phyloP scores from a whole-genome alignment of 139 green algal species.

The Klebsormidium nitens region DNA sequence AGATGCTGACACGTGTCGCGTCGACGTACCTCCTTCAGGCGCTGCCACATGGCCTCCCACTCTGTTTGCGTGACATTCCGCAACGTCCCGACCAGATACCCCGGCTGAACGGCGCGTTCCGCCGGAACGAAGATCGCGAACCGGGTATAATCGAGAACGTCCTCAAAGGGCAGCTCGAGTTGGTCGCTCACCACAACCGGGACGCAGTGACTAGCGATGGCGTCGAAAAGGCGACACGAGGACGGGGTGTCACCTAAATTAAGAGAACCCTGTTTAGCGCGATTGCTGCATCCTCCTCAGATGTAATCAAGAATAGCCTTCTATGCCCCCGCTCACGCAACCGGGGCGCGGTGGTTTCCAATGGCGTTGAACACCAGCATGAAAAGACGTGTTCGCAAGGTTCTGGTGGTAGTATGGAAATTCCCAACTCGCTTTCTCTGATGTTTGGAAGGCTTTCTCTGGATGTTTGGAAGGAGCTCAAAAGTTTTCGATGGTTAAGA shows the following conservation, averaged over 20 bases:
- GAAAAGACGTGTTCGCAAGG: too few relatives aligned
- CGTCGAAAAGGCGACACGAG: slow-evolving; percentile 28
- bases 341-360: too few relatives aligned
- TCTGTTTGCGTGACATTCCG: slow-evolving; percentile 3
- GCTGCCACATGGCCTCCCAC: slow-evolving; percentile 12
- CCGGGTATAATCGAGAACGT: slow-evolving; percentile 19
- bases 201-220: slow-evolving; percentile 26
- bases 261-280: background rate
- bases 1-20: too few relatives aligned
- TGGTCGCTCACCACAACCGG: slow-evolving; percentile 29
- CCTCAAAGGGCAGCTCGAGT: slow-evolving; percentile 36
- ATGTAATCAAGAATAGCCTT: background rate
- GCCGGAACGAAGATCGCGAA: slow-evolving; percentile 32
- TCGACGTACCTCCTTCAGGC: slow-evolving; percentile 16
- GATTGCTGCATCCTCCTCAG: background rate
- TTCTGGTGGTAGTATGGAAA: too few relatives aligned
- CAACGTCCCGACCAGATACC: slow-evolving; percentile 20
- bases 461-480: too few relatives aligned
- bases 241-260: slow-evolving; percentile 26
- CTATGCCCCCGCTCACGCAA: background rate
- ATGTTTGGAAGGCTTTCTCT: too few relatives aligned
- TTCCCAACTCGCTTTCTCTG: too few relatives aligned
- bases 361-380: too few relatives aligned
- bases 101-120: slow-evolving; percentile 5
- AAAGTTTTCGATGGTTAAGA: too few relatives aligned